A percentile compares a stretch with the other conserved stretches of the same genome.
Conservation (phyloP, 2,329 filamentous ascomycete genomes). For the Aureobasidium subglaciale region DNA sequence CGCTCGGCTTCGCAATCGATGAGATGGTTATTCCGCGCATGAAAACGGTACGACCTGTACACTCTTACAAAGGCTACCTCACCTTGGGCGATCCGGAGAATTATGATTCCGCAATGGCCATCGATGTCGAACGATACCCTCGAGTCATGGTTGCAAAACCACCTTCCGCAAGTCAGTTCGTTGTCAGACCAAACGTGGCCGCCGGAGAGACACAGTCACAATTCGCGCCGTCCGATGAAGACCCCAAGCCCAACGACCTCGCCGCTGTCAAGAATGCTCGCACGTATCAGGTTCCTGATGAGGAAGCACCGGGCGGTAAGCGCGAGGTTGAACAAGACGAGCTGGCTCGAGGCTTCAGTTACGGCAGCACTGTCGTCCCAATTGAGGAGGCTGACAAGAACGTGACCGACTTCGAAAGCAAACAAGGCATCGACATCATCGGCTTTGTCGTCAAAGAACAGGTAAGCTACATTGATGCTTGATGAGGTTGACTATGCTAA, state of each 20-base stretch:
- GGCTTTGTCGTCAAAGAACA: constrained; percentile 73
- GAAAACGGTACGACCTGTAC: constrained; percentile 68
- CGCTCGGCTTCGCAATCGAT: constrained; percentile 74
- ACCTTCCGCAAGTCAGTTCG: constrained; percentile 70
- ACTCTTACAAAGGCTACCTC: constrained; percentile 71
- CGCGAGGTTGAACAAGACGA: constrained; percentile 73
- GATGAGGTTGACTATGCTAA: neutral
- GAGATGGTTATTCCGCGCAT: constrained; percentile 70
- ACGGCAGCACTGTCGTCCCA: constrained; percentile 83
- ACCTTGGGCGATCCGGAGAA: constrained; percentile 70
- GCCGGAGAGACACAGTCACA: constrained; percentile 45
- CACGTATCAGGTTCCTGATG: constrained; percentile 73
- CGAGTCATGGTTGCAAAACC: constrained; percentile 71
- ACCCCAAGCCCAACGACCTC: constrained; percentile 42
- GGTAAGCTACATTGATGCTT: constrained; percentile 37
- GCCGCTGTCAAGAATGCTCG: constrained; percentile 68
- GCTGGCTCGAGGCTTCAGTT: constrained; percentile 88
- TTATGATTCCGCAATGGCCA: constrained; percentile 67
- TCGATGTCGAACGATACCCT: constrained; percentile 86
- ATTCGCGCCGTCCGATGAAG: constrained; percentile 40
- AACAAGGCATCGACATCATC: constrained; percentile 68
- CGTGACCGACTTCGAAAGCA: constrained; percentile 78
- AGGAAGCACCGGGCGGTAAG: constrained; percentile 68
- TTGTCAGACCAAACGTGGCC: constrained; percentile 44
- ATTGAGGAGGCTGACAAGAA: constrained; percentile 82